Percentiles rank a stretch among this genome's conserved stretches.
These are phyloP conservation scores for Nidularia sp. DNA, from an alignment of 768 basidiomycete genomes.

Conservation along the genomic window DNA sequence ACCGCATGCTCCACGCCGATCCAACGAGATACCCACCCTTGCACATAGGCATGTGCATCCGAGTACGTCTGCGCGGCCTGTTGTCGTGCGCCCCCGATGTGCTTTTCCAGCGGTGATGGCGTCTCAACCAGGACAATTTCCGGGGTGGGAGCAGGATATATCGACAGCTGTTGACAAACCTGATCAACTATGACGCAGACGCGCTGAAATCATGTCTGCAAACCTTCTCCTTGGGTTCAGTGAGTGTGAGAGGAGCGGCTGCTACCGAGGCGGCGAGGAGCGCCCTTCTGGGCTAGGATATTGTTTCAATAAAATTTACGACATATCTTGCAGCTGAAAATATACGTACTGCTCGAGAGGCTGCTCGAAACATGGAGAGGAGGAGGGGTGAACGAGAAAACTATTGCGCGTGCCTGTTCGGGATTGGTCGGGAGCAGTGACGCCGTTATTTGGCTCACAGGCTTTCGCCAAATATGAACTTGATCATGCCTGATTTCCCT, in stretches of 20 bases:
- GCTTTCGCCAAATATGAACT: constrained; percentile 5
- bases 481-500: too few species aligned
- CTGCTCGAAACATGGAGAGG: constrained; percentile 25
- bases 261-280: constrained; percentile 27
- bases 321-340: neutral
- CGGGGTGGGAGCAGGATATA: constrained; percentile 65
- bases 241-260: constrained; percentile 23
- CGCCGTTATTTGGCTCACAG: constrained; percentile 14
- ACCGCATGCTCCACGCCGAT: constrained; percentile 81
- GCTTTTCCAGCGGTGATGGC: constrained; percentile 70
- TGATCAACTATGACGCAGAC: neutral
- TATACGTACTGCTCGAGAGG: constrained; percentile 18
- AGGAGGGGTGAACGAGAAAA: constrained; percentile 1
- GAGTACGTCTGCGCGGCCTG: constrained; percentile 51
- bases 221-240: constrained; percentile 29
- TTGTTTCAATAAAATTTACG: neutral
- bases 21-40: constrained; percentile 75
- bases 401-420: constrained; percentile 10
- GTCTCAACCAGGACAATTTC: constrained; percentile 73
- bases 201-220: constrained; percentile 2
- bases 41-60: constrained; percentile 62
- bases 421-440: constrained; percentile 14
- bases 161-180: constrained; percentile 58
- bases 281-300: constrained; percentile 27
- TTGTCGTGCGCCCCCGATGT: constrained; percentile 69